Evolutionary conservation across 495 filamentous ascomycete genomes (phyloP), one percentile per base, ranked within the genome.

Genomic region (Penicillium maclennaniae): DNA sequence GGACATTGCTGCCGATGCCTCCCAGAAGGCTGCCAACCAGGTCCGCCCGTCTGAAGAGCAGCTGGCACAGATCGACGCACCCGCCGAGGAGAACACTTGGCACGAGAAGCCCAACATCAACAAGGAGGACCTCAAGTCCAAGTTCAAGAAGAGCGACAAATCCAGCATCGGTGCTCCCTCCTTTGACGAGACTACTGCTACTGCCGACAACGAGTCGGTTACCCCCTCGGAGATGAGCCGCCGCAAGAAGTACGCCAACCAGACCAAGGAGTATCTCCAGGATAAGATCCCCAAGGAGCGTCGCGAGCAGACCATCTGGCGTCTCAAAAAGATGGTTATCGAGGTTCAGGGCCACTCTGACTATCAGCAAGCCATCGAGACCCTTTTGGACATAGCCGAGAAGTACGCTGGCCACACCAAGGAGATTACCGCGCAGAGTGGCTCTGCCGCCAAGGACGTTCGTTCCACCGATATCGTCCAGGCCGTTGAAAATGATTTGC

Each of bases 301-400:
- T 52, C 91, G 92, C 26, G 91, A 97, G 3, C 92, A 96, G 76
- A 84, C 84, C 21, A 83, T 97, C 61, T 97, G 84, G 80, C 88
- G 93, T 43, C 69, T 98, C 51, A 97, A 97, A 83, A 97, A 97
- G 82, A 95, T 98, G 89, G 73, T 98, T 23, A 79, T 96, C 49
- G 93, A 98, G 76, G 87, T 95, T 50, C 93, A 98, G 68, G 85
- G 90, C 37, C 93, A 96, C 64, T 82, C 85, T 46, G 93, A 97
- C 56, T 98, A 98, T 68, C 82, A 91, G 53, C 83, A 84, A 63
- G 95, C 93, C 7, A 85, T 97, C 55, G 83, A 91, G 54, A 96
- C 92, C 12, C 69, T 98, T 6, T 78, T 98, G 26, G 70, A 76
- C 34, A 75, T 98, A 45, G 92, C 91, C 20, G 92, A 96, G 73